These are phyloP conservation scores for Trichoderma koningiopsis DNA, from an alignment of 2,329 filamentous ascomycete species.

Conservation along the genomic window DNA sequence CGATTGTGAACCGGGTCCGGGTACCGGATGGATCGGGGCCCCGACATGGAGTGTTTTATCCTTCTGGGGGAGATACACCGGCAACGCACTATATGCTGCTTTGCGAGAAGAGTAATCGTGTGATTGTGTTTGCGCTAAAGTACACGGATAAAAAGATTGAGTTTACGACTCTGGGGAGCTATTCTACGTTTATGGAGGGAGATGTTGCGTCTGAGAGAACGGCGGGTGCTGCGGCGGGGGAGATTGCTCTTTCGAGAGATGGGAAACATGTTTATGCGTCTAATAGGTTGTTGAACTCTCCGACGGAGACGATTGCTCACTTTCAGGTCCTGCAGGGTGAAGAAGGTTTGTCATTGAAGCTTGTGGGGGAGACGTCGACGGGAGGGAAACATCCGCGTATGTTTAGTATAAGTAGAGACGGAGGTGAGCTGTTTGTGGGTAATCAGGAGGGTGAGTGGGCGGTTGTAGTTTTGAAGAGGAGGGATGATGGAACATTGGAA, in stretches of 20 bases:
- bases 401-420: constrained; percentile 45
- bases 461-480: constrained; percentile 41
- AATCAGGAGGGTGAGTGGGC: constrained; percentile 49
- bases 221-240: constrained; percentile 48
- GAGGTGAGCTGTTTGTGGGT: constrained; percentile 47
- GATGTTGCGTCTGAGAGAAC: constrained; percentile 33
- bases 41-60: constrained; percentile 55
- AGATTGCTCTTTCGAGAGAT: constrained; percentile 47
- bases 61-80: constrained; percentile 31
- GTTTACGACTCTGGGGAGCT: constrained; percentile 41
- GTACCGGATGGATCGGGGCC: constrained; percentile 50
- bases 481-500: constrained; percentile 19
- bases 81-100: constrained; percentile 51
- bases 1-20: constrained; percentile 39
- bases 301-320: constrained; percentile 51
- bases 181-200: constrained; percentile 45
- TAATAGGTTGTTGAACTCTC: constrained; percentile 51
- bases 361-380: constrained; percentile 39
- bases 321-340: constrained; percentile 40
- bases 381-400: constrained; percentile 48
- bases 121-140: constrained; percentile 46
- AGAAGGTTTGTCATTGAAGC: constrained; percentile 34
- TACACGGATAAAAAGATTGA: constrained; percentile 41
- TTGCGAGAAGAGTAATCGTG: constrained; percentile 49
- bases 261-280: constrained; percentile 52